Evolutionary conservation across 106 monocot genomes (phyloP).

Genomic region (Posidonia australis): DNA sequence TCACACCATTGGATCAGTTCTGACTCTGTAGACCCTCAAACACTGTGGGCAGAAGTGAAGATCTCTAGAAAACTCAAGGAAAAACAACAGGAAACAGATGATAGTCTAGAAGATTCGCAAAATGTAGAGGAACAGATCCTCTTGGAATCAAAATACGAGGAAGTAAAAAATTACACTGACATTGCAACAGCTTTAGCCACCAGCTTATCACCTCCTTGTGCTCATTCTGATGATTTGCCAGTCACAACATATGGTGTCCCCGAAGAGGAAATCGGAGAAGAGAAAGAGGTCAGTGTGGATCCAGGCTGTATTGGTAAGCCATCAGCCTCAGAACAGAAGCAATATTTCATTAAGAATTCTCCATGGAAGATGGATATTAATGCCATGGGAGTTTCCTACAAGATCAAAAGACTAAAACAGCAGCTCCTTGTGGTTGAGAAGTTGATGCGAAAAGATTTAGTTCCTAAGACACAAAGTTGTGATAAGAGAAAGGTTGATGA

Average conservation of each 20-base stretch:
- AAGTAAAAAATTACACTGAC: background rate
- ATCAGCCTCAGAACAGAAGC: background rate
- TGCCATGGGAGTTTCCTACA: conserved; percentile 31
- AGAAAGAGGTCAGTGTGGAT: conserved; percentile 47
- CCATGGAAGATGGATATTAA: conserved; percentile 70
- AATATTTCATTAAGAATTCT: conserved; percentile 2
- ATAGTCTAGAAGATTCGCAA: background rate
- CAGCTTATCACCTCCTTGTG: background rate
- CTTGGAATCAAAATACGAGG: conserved; percentile 10
- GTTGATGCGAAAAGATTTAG: conserved; percentile 19
- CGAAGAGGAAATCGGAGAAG: conserved; percentile 38
- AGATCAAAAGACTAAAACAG: conserved; percentile 82
- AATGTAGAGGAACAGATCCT: conserved; percentile 1
- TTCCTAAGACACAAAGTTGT: background rate
- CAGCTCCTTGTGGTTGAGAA: conserved; percentile 66
- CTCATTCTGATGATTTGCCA: background rate
- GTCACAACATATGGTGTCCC: background rate
- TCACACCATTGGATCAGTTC: background rate
- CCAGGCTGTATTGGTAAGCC: conserved; percentile 5
- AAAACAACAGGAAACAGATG: conserved; percentile 1
- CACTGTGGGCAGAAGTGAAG: conserved; percentile 15
- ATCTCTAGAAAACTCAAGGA: conserved; percentile 5
- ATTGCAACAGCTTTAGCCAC: background rate
- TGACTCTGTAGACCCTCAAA: background rate
- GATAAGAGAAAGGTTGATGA: conserved; percentile 8